A percentile compares a stretch with the other conserved stretches of the same genome.
phyloP scores from a whole-genome alignment of 192 early-diverging fungal genomes.

The Backusella tarrabulga region DNA sequence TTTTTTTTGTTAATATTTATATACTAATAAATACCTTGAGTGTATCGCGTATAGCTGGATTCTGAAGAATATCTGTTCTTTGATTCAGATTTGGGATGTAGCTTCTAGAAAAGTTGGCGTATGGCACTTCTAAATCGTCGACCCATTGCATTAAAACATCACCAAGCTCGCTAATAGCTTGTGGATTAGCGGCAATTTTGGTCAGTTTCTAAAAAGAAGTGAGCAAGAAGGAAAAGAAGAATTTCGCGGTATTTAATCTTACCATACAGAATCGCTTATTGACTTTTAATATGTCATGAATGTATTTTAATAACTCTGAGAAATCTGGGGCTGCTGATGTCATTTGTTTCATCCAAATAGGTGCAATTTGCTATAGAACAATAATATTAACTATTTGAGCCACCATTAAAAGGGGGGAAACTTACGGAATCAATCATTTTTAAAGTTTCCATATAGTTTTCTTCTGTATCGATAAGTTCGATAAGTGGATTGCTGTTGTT shows the following conservation, averaged over 20 bases:
- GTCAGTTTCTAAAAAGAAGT: conserved; percentile 30
- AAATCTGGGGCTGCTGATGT: conserved; percentile 51
- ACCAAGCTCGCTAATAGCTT: conserved; percentile 33
- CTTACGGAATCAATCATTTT: conserved; percentile 51
- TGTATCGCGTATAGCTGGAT: conserved; percentile 40
- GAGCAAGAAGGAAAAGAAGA: not conserved
- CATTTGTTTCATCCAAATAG: conserved; percentile 46
- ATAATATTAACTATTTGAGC: not conserved
- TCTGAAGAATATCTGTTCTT: conserved; percentile 46
- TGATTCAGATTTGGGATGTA: conserved; percentile 49
- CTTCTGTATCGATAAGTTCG: conserved; percentile 55
- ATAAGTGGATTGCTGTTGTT: conserved; percentile 40
- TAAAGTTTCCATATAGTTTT: conserved; percentile 49
- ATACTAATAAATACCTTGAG: conserved; percentile 32
- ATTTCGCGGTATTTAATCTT: conserved; percentile 24
- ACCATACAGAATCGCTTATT: conserved; percentile 51
- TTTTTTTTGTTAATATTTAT: not conserved
- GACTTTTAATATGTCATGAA: conserved; percentile 47
- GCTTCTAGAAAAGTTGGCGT: conserved; percentile 52
- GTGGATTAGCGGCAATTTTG: conserved; percentile 35
- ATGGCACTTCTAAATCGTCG: conserved; percentile 55
- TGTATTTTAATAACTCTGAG: conserved; percentile 41
- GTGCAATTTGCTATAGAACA: conserved; percentile 45
- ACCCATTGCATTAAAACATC: conserved; percentile 46
- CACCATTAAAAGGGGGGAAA: not conserved